A percentile compares a stretch with the other conserved stretches of the same genome.
phyloP scores from a whole-genome alignment of 306 rosid species.

The Fragaria vesca region DNA sequence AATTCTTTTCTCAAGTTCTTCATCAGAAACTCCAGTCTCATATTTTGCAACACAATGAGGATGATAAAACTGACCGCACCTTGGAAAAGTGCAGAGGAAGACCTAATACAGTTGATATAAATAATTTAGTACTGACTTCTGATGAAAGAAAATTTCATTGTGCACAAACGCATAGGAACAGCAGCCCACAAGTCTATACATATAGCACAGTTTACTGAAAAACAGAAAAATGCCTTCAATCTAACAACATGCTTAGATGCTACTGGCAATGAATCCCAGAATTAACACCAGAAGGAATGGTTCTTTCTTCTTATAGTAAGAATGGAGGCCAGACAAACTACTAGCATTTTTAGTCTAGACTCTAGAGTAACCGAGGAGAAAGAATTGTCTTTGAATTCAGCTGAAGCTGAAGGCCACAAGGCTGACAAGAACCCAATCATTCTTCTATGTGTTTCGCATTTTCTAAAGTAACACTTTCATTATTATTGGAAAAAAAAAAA shows the following conservation, averaged over 20 bases:
- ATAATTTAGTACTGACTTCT: background rate
- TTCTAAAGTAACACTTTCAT: background rate
- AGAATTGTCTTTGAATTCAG: background rate
- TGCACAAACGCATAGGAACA: background rate
- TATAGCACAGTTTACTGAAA: background rate
- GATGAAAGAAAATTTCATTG: background rate
- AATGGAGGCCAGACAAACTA: background rate
- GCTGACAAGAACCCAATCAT: background rate
- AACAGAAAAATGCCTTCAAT: background rate
- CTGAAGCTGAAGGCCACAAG: background rate
- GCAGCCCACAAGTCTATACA: no score
- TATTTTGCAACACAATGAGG: slow-evolving; percentile 64
- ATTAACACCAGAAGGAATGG: background rate
- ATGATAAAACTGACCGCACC: slow-evolving; percentile 89
- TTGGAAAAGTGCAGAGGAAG: slow-evolving; percentile 71
- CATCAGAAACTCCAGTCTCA: slow-evolving; percentile 42
- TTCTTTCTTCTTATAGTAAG: no score
- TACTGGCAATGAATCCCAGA: background rate
- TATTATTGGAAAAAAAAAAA: background rate
- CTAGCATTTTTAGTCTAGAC: background rate
- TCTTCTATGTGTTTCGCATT: background rate
- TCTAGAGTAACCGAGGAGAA: background rate
- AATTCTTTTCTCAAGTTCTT: slow-evolving; percentile 59
- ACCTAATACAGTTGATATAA: slow-evolving; percentile 48
- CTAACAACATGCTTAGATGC: background rate